phyloP scores from a whole-genome alignment of 2,329 filamentous ascomycete genomes.

The Colletotrichum euphorbiae region DNA sequence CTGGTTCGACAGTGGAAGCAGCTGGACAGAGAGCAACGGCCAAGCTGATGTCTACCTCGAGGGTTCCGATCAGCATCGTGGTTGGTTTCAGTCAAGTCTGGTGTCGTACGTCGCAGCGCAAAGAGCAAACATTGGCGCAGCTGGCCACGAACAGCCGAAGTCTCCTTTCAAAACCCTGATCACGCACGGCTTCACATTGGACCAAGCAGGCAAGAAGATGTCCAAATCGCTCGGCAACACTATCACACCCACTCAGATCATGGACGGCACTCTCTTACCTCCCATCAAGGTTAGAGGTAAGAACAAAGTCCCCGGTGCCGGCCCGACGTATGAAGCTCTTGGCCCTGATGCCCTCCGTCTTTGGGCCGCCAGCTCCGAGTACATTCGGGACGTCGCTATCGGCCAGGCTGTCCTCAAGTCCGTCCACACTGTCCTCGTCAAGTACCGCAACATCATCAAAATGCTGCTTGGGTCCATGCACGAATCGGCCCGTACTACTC shows the following conservation, averaged over 20 bases:
- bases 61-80: conserved; percentile 94
- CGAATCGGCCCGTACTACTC: conserved; percentile 60
- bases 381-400: conserved; percentile 87
- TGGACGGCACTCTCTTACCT: conserved; percentile 83
- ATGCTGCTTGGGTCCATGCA: conserved; percentile 85
- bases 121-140: conserved; percentile 48
- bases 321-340: conserved; percentile 72
- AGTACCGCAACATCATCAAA: conserved; percentile 90
- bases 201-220: conserved; percentile 95
- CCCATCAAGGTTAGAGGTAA: conserved; percentile 73
- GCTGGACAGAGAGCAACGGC: conserved; percentile 75
- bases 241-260: conserved; percentile 83
- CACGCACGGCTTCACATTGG: conserved; percentile 95
- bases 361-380: conserved; percentile 93
- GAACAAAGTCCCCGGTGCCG: conserved; percentile 50
- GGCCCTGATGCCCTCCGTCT: conserved; percentile 89
- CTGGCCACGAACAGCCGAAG: conserved; percentile 45
- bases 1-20: conserved; percentile 98
- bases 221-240: conserved; percentile 96
- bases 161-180: conserved; percentile 90
- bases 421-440: conserved; percentile 81
- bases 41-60: conserved; percentile 91
- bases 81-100: conserved; percentile 98
- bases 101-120: conserved; percentile 83
- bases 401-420: conserved; percentile 81